Evolutionary conservation across 768 basidiomycete species (phyloP).

Genomic region (Tulasnella sp.): DNA sequence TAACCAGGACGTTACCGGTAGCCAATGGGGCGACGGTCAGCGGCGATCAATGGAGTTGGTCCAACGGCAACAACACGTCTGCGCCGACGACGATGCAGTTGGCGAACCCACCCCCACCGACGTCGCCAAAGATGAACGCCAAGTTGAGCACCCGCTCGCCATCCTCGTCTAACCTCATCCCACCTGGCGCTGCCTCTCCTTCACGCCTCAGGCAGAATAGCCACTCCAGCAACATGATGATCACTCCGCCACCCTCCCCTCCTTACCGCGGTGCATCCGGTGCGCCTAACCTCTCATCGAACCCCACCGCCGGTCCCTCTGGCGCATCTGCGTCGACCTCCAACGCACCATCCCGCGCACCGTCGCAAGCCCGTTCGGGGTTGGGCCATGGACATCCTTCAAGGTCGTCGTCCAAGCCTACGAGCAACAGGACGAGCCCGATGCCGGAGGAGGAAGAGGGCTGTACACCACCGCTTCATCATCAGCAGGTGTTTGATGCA

Average conservation of each 20-base stretch:
- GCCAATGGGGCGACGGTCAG: background rate
- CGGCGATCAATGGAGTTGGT: conserved; percentile 9
- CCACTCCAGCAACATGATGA: background rate
- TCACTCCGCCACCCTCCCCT: conserved; percentile 15
- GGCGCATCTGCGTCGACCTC: background rate
- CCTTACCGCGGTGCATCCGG: background rate
- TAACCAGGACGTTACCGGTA: conserved; percentile 1
- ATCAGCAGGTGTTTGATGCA: conserved; percentile 13
- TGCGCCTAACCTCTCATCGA: background rate
- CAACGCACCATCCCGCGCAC: conserved; percentile 6
- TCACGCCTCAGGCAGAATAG: conserved; percentile 1
- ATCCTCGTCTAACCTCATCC: background rate
- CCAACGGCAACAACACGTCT: background rate
- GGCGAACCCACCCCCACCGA: background rate
- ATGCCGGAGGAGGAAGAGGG: background rate
- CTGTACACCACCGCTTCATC: conserved; percentile 6
- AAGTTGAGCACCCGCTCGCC: too few species aligned
- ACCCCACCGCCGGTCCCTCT: background rate
- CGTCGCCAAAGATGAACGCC: conserved; percentile 1
- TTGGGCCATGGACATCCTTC: conserved; percentile 5
- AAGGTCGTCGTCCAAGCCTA: conserved; percentile 1
- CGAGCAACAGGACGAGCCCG: background rate
- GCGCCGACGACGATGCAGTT: background rate
- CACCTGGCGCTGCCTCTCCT: background rate
- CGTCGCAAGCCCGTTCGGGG: background rate